A percentile compares a stretch with the other conserved stretches of the same genome.
Conservation (phyloP, 2,329 filamentous ascomycete species). For the Sporothrix brunneoviolacea region DNA sequence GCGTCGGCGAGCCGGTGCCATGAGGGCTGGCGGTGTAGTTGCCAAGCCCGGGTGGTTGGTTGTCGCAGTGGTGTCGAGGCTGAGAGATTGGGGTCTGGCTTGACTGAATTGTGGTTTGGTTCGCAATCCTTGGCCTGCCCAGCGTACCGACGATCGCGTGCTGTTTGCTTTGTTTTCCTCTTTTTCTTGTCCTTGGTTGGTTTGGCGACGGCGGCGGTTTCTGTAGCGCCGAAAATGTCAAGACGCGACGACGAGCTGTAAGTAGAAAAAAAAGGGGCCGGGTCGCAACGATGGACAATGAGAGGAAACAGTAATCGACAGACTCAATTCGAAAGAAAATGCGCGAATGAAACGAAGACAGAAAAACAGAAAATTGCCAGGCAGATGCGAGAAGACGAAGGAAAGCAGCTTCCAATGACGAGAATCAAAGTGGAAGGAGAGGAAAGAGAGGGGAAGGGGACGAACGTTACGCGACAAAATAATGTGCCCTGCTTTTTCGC, state of each 20-base stretch:
- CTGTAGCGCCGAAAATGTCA: no score
- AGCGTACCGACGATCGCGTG: background rate
- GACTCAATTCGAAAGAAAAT: background rate
- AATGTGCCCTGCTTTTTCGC: constrained; percentile 5
- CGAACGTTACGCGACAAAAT: constrained; percentile 10
- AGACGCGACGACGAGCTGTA: constrained; percentile 1
- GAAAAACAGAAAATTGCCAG: background rate
- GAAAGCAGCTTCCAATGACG: background rate
- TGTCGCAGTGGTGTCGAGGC: background rate
- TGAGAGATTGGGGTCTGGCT: background rate
- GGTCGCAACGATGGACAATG: background rate
- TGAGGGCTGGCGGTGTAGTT: background rate
- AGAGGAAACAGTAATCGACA: background rate
- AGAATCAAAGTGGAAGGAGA: constrained; percentile 5
- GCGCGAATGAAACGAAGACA: background rate
- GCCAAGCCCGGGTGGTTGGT: constrained; percentile 1
- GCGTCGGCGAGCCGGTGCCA: constrained; percentile 19
- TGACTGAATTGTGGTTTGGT: background rate
- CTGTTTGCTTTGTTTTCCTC: background rate
- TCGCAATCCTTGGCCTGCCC: background rate
- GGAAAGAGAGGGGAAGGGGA: constrained; percentile 8
- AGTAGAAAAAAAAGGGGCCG: constrained; percentile 2
- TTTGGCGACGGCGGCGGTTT: no score
- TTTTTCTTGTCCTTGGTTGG: no score
- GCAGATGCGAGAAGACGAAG: background rate